These are phyloP conservation scores for Rhynchospora tenuis DNA, from an alignment of 176 grass and related monocot species.

Conservation along the genomic window DNA sequence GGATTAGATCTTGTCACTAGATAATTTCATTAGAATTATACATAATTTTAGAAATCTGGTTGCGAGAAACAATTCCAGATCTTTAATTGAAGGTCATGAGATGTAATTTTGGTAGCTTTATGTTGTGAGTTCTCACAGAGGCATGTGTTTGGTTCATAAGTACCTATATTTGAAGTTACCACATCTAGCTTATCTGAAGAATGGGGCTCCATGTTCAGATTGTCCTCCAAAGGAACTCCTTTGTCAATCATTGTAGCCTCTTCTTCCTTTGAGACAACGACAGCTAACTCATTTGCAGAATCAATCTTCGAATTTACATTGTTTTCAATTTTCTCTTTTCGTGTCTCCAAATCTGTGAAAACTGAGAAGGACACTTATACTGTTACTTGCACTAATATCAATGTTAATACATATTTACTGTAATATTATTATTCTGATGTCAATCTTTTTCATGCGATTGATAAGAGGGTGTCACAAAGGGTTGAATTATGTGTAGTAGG, in stretches of 20 bases:
- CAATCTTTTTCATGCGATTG: background rate
- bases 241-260: background rate
- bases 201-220: background rate
- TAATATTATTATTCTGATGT: background rate
- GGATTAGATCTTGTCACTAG: background rate
- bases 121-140: background rate
- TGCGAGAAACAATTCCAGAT: background rate
- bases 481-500: background rate
- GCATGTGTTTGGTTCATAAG: too few relatives aligned
- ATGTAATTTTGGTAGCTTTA: background rate
- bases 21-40: background rate
- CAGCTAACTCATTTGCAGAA: constrained; percentile 3
- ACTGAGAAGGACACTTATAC: background rate
- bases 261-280: background rate
- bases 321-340: constrained; percentile 3
- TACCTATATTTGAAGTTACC: background rate
- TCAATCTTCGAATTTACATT: constrained; percentile 5
- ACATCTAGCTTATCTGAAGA: constrained; percentile 7
- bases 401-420: background rate
- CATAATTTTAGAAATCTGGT: background rate
- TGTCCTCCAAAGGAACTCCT: background rate
- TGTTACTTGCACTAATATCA: background rate
- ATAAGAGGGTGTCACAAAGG: background rate
- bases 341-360: background rate
- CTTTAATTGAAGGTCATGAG: background rate